Evolutionary conservation across 768 basidiomycete species (phyloP).

Genomic region (Suillus weaverae): DNA sequence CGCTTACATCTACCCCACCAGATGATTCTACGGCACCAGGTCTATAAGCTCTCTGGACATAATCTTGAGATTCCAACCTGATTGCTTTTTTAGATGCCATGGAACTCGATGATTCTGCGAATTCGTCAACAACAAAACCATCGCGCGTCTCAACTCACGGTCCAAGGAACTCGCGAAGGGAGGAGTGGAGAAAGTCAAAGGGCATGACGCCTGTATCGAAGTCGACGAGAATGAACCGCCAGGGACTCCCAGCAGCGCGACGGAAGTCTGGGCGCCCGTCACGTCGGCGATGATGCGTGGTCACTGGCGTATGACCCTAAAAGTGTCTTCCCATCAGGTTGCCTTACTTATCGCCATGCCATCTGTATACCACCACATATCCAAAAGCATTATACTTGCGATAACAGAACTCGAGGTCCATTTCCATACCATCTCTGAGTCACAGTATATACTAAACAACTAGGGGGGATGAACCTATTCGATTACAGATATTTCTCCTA

Average conservation of each 20-base stretch:
- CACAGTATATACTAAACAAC: neutral
- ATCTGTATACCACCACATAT: constrained; percentile 3
- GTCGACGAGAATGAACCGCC: constrained; percentile 61
- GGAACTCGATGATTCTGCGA: constrained; percentile 46
- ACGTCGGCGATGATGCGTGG: constrained; percentile 56
- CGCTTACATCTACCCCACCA: constrained; percentile 11
- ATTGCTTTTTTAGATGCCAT: constrained; percentile 43
- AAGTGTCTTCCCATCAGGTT: neutral
- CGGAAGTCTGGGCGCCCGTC: constrained; percentile 71
- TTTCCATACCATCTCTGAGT: neutral
- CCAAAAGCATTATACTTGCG: neutral
- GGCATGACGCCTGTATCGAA: constrained; percentile 58
- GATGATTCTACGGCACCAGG: constrained; percentile 15
- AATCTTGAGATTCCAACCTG: neutral
- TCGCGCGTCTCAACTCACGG: constrained; percentile 78
- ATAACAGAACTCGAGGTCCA: neutral
- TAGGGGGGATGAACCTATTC: neutral
- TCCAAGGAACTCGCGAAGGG: constrained; percentile 70
- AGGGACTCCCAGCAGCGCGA: constrained; percentile 58
- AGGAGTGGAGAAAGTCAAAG: constrained; percentile 81
- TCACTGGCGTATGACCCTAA: neutral
- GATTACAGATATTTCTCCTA: neutral
- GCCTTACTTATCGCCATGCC: neutral
- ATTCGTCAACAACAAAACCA: constrained; percentile 29
- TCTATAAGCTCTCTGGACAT: constrained; percentile 22